Percentiles rank a stretch among this genome's conserved stretches.
Conservation (phyloP, 1,139 yeast species). For the Debaryomycetaceae sp. region DNA sequence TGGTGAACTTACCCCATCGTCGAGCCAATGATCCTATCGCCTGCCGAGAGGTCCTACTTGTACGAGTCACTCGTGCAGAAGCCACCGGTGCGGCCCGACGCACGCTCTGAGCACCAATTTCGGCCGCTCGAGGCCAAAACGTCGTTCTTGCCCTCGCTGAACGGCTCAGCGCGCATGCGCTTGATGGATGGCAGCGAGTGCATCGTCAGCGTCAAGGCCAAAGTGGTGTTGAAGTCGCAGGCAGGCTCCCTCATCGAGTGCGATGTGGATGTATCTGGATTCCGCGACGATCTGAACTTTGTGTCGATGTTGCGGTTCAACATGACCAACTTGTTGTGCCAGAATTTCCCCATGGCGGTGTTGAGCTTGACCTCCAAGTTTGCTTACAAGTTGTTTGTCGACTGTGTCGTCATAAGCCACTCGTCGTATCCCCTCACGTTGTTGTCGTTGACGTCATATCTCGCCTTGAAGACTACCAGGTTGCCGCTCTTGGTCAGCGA, state of each 20-base stretch:
- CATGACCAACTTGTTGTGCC: conserved; percentile 43
- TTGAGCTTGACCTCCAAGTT: conserved; percentile 69
- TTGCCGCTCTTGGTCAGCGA: conserved; percentile 71
- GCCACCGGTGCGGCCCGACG: conserved; percentile 79
- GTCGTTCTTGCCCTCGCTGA: conserved; percentile 76
- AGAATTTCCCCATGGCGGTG: conserved; percentile 42
- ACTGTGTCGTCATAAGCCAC: conserved; percentile 68
- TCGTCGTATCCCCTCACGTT: conserved; percentile 71
- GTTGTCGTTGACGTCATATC: conserved; percentile 70
- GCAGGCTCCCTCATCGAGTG: conserved; percentile 54
- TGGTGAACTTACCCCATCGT: not conserved
- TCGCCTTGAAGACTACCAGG: conserved; percentile 74
- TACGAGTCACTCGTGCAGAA: conserved; percentile 61
- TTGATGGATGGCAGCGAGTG: conserved; percentile 90
- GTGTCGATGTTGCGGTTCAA: conserved; percentile 55
- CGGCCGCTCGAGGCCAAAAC: conserved; percentile 83
- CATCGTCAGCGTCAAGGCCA: conserved; percentile 81
- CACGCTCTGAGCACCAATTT: conserved; percentile 67
- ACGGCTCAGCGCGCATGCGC: conserved; percentile 87
- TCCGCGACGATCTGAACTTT: conserved; percentile 64
- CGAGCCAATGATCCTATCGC: conserved; percentile 59
- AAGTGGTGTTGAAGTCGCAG: conserved; percentile 58
- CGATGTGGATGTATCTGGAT: conserved; percentile 72
- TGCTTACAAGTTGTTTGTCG: conserved; percentile 71
- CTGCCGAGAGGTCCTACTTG: conserved; percentile 80